Percentiles rank a stretch among this genome's conserved stretches.
phyloP scores from a whole-genome alignment of 768 basidiomycete species.

The Tylopilus felleus region DNA sequence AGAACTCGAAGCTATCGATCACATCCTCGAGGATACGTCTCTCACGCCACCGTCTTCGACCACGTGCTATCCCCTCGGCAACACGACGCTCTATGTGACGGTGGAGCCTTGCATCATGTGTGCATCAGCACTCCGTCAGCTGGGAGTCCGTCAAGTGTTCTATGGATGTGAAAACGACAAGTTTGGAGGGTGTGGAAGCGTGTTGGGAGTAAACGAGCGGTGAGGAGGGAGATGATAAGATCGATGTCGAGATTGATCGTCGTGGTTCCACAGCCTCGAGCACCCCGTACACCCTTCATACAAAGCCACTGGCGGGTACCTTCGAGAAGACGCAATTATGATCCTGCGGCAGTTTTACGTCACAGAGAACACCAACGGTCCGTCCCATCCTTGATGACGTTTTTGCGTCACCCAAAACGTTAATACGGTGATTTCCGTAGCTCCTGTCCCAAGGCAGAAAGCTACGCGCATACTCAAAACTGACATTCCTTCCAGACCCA shows the following conservation, averaged over 20 bases:
- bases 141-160: slow-evolving; percentile 86
- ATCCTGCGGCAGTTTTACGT: slow-evolving; percentile 85
- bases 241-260: not conserved
- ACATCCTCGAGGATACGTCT: slow-evolving; percentile 61
- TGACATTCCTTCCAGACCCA: slow-evolving; percentile 45
- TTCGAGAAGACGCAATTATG: slow-evolving; percentile 83
- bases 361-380: slow-evolving; percentile 91
- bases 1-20: slow-evolving; percentile 94
- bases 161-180: slow-evolving; percentile 95
- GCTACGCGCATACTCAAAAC: slow-evolving; percentile 81
- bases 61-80: slow-evolving; percentile 60
- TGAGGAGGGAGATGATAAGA: slow-evolving; percentile 32
- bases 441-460: slow-evolving; percentile 88
- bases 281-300: slow-evolving; percentile 79
- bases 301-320: slow-evolving; percentile 69
- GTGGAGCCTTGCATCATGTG: slow-evolving; percentile 99
- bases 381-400: slow-evolving; percentile 13
- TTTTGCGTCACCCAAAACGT: slow-evolving; percentile 4
- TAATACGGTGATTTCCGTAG: slow-evolving; percentile 39
- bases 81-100: slow-evolving; percentile 91
- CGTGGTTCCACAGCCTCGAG: slow-evolving; percentile 43
- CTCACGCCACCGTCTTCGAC: slow-evolving; percentile 47
- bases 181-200: slow-evolving; percentile 96
- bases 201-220: slow-evolving; percentile 81
- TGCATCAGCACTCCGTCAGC: slow-evolving; percentile 88